phyloP scores from a whole-genome alignment of 352 stramenopile species.

The Phytophthora aleatoria region DNA sequence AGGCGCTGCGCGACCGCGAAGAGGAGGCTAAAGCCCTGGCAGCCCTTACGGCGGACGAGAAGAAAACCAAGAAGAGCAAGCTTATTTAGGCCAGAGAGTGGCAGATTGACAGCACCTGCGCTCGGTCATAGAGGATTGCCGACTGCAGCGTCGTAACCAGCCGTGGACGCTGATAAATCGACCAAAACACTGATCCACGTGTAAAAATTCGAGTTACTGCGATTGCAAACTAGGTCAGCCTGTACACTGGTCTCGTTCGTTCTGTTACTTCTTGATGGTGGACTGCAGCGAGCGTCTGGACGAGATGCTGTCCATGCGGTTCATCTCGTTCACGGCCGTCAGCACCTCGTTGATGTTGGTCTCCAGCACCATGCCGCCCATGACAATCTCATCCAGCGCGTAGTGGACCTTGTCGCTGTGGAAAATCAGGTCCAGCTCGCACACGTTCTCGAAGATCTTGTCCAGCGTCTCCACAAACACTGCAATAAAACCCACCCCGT shows the following conservation, averaged over 20 bases:
- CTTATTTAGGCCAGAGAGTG: slow-evolving; percentile 60
- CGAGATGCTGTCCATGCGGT: slow-evolving; percentile 89
- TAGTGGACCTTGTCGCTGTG: slow-evolving; percentile 98
- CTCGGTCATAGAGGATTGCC: slow-evolving; percentile 24
- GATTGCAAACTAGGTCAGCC: neutral
- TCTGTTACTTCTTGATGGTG: slow-evolving; percentile 65
- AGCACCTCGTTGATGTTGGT: slow-evolving; percentile 99
- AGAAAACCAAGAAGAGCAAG: slow-evolving; percentile 57
- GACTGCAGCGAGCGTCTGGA: slow-evolving; percentile 79
- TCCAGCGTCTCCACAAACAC: slow-evolving; percentile 96
- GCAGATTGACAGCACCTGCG: slow-evolving; percentile 1
- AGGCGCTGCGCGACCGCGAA: slow-evolving; percentile 25
- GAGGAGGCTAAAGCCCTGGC: slow-evolving; percentile 53
- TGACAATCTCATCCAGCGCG: slow-evolving; percentile 99
- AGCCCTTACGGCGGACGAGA: slow-evolving; percentile 36
- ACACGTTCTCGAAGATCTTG: slow-evolving; percentile 99
- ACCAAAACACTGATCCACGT: slow-evolving; percentile 10
- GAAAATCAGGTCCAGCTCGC: slow-evolving; percentile 99
- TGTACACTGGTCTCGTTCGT: neutral
- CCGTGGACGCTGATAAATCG: slow-evolving; percentile 6
- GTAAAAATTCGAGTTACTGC: neutral
- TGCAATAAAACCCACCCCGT: slow-evolving; percentile 23
- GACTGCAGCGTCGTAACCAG: slow-evolving; percentile 9
- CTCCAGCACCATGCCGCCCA: slow-evolving; percentile 99
- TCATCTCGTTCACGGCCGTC: slow-evolving; percentile 97